Evolutionary conservation across 495 filamentous ascomycete genomes (phyloP), one percentile per base, ranked within the genome.

Genomic region (Neurospora tetrasperma): DNA sequence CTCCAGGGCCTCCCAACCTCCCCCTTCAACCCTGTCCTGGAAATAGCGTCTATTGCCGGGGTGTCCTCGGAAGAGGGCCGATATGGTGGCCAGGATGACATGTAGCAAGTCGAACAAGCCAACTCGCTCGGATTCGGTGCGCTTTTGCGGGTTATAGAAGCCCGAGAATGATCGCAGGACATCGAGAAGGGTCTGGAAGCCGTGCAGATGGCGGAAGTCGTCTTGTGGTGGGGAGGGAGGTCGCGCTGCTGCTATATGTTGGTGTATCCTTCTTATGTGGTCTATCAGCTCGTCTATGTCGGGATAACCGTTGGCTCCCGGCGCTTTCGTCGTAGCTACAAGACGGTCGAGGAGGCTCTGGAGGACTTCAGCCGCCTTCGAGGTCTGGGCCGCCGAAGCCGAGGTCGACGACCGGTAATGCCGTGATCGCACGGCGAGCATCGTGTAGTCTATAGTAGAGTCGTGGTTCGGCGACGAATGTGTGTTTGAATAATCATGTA

Each of bases 31-130:
- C 72, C 88, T 86, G 73, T 88, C 88, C 70, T 88, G 86, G 81
- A 98, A 98, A 80, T 94, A 97, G 73, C 91, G 89, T 74, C 89
- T 86, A 82, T 98, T 99, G 14, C 94, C 95, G 72, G 90, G 86
- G 81, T 98, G 94, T 20, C 89, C 89, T 68, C 89, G 88, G 76
- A 98, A 87, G 38, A 90, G 89, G 70, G 93, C 91, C 2, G 92
- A 89, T 48, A 98, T 78, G 16, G 93, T 88, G 71, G 87, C 86
- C 48, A 98, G 85, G 12, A 89, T 82, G 70, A 87, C 88, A 80
- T 92, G 91, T 48, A 93, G 82, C 35, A 97, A 82, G 38, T 90
- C 86, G 77, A 96, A 87, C 70, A 92, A 84, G 62, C 84, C 84
- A 62, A 84, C 85, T 70, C 88, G 88, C 73, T 93, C 89, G 27